Evolutionary conservation across 2,329 filamentous ascomycete genomes (phyloP), one percentile per base, ranked within the genome.

Genomic region (Neonectria faginata): DNA sequence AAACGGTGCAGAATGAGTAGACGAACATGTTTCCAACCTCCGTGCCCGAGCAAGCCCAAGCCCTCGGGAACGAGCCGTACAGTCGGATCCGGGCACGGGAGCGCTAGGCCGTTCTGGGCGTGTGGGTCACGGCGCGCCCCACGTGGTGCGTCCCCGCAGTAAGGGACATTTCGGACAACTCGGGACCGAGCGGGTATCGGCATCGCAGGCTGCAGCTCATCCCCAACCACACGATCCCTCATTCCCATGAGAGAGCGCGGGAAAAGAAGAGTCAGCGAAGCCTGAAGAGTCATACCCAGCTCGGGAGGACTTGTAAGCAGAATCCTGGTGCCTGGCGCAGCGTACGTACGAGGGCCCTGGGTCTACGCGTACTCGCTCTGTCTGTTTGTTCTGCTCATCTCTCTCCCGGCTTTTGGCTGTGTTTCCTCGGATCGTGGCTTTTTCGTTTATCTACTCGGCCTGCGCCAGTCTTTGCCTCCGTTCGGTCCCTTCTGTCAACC

Each of bases 21-120:
- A n/a, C 16, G n/a, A 33, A 51, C 18, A 18, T 18, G 5, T 10
- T 20, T 25, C 25, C 25, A 25, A 25, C 25, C 25, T 33, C 48
- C 29, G 48, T 33, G 48, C 14, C 48, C 48, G 51, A 29, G 50
- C 22, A 36, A 36, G 18, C n/a, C 39, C 20, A 42, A 20, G 8
- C 47, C 20, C 25, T 69, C 63, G 65, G 67, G 60, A 22, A 58
- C 65, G 67, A 69, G 45, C 36, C 41, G 20, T 27, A 18, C 18
- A 33, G 59, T 68, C 67, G 71, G 70, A 68, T 66, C 71, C 70
- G 66, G 68, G 41, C 45, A 51, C 36, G 51, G 58, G n/a, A 25
- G 6, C 58, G 64, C 73, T 73, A 74, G 57, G 16, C 73, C 53
- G 14, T 52, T 67, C 67, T 61, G 60, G 70, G 50, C 55, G 22